These are phyloP conservation scores for Chaetomium sp. DNA, from an alignment of 2,329 filamentous ascomycete genomes.

Conservation along the genomic window DNA sequence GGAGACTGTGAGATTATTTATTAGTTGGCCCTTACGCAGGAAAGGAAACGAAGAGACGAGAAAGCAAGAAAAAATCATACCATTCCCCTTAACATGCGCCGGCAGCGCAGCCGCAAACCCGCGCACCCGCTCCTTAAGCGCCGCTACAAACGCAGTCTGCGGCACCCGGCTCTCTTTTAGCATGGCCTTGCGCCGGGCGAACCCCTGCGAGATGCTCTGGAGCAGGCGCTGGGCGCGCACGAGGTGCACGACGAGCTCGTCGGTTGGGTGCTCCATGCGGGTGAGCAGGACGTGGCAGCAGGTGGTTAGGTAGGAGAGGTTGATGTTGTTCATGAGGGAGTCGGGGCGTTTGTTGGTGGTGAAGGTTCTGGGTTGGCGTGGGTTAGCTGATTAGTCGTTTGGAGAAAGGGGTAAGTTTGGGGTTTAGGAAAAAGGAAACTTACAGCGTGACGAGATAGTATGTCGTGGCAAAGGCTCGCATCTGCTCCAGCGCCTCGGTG, in stretches of 20 bases:
- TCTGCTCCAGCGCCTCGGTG: conserved; percentile 33
- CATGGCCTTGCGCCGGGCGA: conserved; percentile 28
- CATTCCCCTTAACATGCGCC: conserved; percentile 29
- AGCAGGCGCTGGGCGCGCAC: conserved; percentile 43
- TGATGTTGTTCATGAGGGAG: conserved; percentile 44
- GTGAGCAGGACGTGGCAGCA: conserved; percentile 39
- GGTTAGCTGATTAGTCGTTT: not conserved
- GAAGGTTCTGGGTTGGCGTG: conserved; percentile 21
- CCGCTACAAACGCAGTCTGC: conserved; percentile 36
- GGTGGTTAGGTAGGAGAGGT: conserved; percentile 36
- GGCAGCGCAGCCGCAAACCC: conserved; percentile 33
- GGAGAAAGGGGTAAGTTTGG: not conserved
- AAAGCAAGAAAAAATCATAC: not conserved
- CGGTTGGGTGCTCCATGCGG: conserved; percentile 38
- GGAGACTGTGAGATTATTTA: conserved; percentile 22
- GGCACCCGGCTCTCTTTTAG: conserved; percentile 29
- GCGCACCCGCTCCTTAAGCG: conserved; percentile 40
- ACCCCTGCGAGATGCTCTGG: conserved; percentile 39
- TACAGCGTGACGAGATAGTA: conserved; percentile 46
- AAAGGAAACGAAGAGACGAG: not conserved
- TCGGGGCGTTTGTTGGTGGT: conserved; percentile 40
- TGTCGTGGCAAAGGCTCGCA: conserved; percentile 43
- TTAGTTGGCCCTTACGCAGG: not conserved
- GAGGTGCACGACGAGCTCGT: conserved; percentile 39
- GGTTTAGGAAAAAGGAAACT: conserved; percentile 17